Evolutionary conservation across 1,284 basidiomycete genomes (phyloP).

Genomic region (Heliocybe sulcata): DNA sequence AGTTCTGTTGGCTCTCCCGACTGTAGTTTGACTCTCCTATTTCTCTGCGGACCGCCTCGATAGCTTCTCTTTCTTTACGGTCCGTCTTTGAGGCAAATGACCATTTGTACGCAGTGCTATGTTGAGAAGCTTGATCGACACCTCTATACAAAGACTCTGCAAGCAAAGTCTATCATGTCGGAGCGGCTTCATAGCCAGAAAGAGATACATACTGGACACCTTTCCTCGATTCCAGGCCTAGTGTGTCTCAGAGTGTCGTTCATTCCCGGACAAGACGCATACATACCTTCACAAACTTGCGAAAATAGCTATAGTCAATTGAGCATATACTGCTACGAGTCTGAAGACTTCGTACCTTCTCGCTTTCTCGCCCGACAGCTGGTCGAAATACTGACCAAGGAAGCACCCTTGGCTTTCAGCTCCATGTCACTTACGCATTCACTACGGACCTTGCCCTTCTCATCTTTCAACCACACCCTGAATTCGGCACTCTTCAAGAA

Average conservation of each 20-base stretch:
- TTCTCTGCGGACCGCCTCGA: constrained; percentile 49
- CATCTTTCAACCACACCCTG: constrained; percentile 69
- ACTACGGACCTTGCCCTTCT: constrained; percentile 60
- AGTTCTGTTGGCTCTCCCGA: constrained; percentile 13
- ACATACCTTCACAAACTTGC: constrained; percentile 72
- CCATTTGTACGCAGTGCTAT: constrained; percentile 54
- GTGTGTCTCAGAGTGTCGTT: no score
- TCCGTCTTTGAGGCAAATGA: constrained; percentile 44
- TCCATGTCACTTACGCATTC: neutral
- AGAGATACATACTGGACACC: constrained; percentile 41
- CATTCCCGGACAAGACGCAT: neutral
- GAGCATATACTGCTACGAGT: constrained; percentile 14
- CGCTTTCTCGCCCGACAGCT: constrained; percentile 66
- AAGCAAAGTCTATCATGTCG: neutral
- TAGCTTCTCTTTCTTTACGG: constrained; percentile 28
- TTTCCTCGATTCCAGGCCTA: constrained; percentile 74
- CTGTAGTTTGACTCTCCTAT: constrained; percentile 54
- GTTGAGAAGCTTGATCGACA: constrained; percentile 37
- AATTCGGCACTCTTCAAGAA: constrained; percentile 76
- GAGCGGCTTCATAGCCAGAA: neutral
- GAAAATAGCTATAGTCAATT: constrained; percentile 58
- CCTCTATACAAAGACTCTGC: constrained; percentile 58
- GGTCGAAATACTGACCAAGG: constrained; percentile 61
- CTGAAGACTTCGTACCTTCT: constrained; percentile 44
- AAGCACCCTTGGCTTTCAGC: neutral